Evolutionary conservation across 2,329 filamentous ascomycete genomes (phyloP), one percentile per base, ranked within the genome.

Genomic region (Fusarium sulawesiense): DNA sequence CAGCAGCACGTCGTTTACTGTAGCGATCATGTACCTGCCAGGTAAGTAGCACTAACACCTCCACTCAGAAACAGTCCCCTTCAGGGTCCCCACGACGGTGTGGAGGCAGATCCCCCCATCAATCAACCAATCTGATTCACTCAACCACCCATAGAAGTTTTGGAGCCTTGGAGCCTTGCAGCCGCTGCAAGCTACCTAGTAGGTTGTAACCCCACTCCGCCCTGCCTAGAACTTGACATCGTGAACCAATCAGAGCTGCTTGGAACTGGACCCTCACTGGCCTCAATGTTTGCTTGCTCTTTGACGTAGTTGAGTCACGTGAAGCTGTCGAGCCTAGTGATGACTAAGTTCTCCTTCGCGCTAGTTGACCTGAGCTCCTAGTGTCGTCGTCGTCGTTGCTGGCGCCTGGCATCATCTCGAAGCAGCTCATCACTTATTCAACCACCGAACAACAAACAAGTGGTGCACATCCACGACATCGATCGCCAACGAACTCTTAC

Each of bases 351-450:
- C n/a, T n/a, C 37, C 23, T 49, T 49, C 60, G 60, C 62, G 62
- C 65, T 65, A 70, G 62, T 50, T 63, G 44, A 68, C 55, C 68
- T 73, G 70, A 74, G 72, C 73, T 73, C 57, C 44, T 41, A 64
- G 64, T 66, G 72, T 68, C 60, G 73, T 75, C 73, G 73, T 75
- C 73, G 73, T 75, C 73, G 72, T 75, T 74, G 61, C 66, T 75
- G 73, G 66, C 73, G 73, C 73, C 73, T 75, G 64, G 72, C 65
- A 73, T 75, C 72, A 69, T 69, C 64, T 64, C 27, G 50, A 73
- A 69, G 65, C 73, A 71, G 72, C 73, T 75, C 60, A 70, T 70
- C 73, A 68, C 63, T 66, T 48, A 48, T 44, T 66, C 63, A 56
- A 66, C 61, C 29, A 55, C 32, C 37, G 40, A 66, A 49, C 71